Conservation (phyloP, 106 monocot species). For the Gastrodia elata region DNA sequence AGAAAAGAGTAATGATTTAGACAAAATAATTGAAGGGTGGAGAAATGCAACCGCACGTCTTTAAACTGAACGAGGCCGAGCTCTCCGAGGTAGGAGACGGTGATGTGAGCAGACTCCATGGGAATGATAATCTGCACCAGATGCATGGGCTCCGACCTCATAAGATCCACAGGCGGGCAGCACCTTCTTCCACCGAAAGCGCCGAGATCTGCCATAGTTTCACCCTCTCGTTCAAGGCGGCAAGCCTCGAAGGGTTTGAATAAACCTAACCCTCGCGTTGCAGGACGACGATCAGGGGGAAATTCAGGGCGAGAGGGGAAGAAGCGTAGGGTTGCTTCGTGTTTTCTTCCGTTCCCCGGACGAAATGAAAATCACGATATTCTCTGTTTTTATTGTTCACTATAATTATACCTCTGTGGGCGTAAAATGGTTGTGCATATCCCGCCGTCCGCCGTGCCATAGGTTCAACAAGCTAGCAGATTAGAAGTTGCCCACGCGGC, state of each 20-base stretch:
- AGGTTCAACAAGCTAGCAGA: too few relatives aligned
- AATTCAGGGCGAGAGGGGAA: not conserved
- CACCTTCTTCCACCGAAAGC: conserved; percentile 32
- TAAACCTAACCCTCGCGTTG: not conserved
- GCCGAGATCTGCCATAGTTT: conserved; percentile 16
- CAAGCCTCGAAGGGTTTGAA: not conserved
- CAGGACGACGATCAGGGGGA: not conserved
- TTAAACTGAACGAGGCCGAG: conserved; percentile 92
- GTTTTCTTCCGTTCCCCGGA: not conserved
- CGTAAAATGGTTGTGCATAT: too few relatives aligned
- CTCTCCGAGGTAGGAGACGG: conserved; percentile 86
- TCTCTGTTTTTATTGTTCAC: too few relatives aligned
- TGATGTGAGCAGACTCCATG: conserved; percentile 73
- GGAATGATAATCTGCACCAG: conserved; percentile 94
- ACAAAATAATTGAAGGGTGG: not conserved
- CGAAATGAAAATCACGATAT: too few relatives aligned
- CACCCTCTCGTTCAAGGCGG: not conserved
- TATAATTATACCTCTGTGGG: too few relatives aligned
- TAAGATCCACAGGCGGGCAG: conserved; percentile 88
- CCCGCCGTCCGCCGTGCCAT: too few relatives aligned
- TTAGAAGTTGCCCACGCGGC: too few relatives aligned
- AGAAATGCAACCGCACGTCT: conserved; percentile 41
- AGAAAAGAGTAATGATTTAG: not conserved
- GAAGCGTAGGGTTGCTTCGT: not conserved
- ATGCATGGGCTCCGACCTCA: conserved; percentile 95